phyloP scores from a whole-genome alignment of 108 stramenopile species.

The Conticribra guillardii region DNA sequence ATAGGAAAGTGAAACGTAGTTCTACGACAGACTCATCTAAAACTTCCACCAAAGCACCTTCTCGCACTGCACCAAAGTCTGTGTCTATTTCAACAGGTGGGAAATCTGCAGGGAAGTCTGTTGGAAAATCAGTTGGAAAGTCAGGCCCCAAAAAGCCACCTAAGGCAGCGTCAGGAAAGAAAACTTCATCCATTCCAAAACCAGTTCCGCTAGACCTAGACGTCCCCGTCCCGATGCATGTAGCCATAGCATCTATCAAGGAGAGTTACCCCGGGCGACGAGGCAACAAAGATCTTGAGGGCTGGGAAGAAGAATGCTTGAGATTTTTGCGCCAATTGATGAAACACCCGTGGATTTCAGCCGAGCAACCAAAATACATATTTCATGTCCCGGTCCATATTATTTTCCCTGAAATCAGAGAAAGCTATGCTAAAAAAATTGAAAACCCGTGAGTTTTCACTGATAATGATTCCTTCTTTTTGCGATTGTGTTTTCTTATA shows the following conservation, averaged over 20 bases:
- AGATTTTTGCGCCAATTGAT: constrained; percentile 69
- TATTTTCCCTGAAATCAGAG: constrained; percentile 76
- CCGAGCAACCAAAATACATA: constrained; percentile 65
- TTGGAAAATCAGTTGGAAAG: no score
- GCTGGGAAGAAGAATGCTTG: constrained; percentile 79
- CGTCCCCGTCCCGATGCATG: constrained; percentile 78
- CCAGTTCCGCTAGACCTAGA: constrained; percentile 14
- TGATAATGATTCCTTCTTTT: no score
- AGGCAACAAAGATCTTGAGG: constrained; percentile 63
- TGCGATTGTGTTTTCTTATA: no score
- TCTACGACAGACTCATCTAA: not conserved
- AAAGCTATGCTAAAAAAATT: constrained; percentile 71
- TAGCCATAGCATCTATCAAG: constrained; percentile 85
- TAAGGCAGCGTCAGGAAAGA: constrained; percentile 23
- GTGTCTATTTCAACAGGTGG: constrained; percentile 35
- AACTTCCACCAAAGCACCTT: constrained; percentile 36
- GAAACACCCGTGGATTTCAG: constrained; percentile 78
- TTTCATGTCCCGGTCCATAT: constrained; percentile 86
- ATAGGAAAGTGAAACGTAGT: constrained; percentile 32
- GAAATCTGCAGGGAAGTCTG: constrained; percentile 17
- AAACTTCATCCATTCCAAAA: constrained; percentile 24
- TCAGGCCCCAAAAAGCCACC: constrained; percentile 19
- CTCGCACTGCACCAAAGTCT: constrained; percentile 25
- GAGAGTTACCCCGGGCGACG: constrained; percentile 79
- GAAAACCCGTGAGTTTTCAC: no score